Evolutionary conservation across 805 yeast species (phyloP).

Genomic region (Starmerella bombicola): DNA sequence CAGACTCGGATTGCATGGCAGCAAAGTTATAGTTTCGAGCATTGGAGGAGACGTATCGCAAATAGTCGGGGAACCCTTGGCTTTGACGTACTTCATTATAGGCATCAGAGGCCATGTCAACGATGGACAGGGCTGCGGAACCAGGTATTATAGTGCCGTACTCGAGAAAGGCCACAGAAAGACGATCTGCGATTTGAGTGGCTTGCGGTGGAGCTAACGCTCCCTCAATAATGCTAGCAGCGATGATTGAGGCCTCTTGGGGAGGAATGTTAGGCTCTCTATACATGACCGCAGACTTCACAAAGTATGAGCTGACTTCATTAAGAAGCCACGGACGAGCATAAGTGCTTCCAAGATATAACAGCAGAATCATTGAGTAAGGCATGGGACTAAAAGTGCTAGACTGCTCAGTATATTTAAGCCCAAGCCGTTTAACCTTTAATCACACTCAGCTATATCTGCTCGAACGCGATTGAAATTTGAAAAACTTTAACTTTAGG

Average conservation of each 20-base stretch:
- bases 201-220: constrained; percentile 19
- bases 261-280: constrained; percentile 9
- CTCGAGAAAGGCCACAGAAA: constrained; percentile 2
- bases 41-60: constrained; percentile 11
- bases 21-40: constrained; percentile 9
- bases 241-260: constrained; percentile 13
- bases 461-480: too few relatives aligned
- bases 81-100: constrained; percentile 12
- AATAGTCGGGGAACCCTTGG: constrained; percentile 13
- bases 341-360: too few relatives aligned
- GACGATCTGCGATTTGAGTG: constrained; percentile 6
- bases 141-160: constrained; percentile 11
- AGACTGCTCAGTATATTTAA: too few relatives aligned
- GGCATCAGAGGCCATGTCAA: constrained; percentile 10
- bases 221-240: constrained; percentile 12
- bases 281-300: constrained; percentile 5
- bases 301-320: constrained; percentile 7
- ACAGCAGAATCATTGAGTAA: too few relatives aligned
- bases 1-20: neutral
- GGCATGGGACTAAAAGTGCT: too few relatives aligned
- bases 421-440: too few relatives aligned
- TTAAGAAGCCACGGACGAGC: constrained; percentile 17
- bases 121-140: constrained; percentile 3
- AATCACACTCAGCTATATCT: too few relatives aligned
- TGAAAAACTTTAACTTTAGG: too few relatives aligned